Evolutionary conservation across 2,329 filamentous ascomycete genomes (phyloP).

Genomic region (Cordyceps cicadae): DNA sequence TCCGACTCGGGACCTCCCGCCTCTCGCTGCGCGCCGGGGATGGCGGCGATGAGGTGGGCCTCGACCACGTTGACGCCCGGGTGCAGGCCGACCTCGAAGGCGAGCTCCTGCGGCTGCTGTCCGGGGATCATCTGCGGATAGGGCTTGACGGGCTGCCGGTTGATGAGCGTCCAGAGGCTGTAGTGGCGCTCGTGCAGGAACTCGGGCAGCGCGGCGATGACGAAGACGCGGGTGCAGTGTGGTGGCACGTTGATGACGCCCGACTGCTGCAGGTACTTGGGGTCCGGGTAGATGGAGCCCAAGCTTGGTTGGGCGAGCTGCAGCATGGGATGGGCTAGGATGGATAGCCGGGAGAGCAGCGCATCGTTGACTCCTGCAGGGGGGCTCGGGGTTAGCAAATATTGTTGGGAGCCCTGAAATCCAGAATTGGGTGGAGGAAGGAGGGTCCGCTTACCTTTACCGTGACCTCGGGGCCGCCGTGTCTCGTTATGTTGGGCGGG

Average conservation of each 20-base stretch:
- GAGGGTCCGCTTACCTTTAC: slow-evolving; percentile 30
- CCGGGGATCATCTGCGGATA: slow-evolving; percentile 41
- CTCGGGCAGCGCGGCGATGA: slow-evolving; percentile 57
- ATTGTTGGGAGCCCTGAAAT: background rate
- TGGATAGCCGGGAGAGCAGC: slow-evolving; percentile 56
- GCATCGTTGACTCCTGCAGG: slow-evolving; percentile 47
- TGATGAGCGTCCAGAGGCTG: slow-evolving; percentile 66
- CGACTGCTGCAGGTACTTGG: slow-evolving; percentile 60
- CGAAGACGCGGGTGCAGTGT: slow-evolving; percentile 61
- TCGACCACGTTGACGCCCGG: slow-evolving; percentile 71
- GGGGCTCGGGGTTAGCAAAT: slow-evolving; percentile 16
- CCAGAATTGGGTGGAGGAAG: background rate
- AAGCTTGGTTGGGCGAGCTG: slow-evolving; percentile 53
- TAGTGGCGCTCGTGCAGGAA: slow-evolving; percentile 60
- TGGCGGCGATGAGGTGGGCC: slow-evolving; percentile 66
- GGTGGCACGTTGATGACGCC: slow-evolving; percentile 62
- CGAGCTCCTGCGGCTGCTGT: slow-evolving; percentile 51
- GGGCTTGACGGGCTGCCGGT: slow-evolving; percentile 53
- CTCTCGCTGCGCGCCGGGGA: slow-evolving; percentile 50
- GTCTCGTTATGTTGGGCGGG: slow-evolving; percentile 27
- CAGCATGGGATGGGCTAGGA: slow-evolving; percentile 61
- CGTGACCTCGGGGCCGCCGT: slow-evolving; percentile 29
- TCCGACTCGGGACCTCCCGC: slow-evolving; percentile 57
- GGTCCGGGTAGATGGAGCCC: slow-evolving; percentile 56
- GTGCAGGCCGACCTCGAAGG: slow-evolving; percentile 66